Evolutionary conservation across 495 filamentous ascomycete genomes (phyloP), one percentile per base, ranked within the genome.

Genomic region (Diplogelasinospora grovesii): DNA sequence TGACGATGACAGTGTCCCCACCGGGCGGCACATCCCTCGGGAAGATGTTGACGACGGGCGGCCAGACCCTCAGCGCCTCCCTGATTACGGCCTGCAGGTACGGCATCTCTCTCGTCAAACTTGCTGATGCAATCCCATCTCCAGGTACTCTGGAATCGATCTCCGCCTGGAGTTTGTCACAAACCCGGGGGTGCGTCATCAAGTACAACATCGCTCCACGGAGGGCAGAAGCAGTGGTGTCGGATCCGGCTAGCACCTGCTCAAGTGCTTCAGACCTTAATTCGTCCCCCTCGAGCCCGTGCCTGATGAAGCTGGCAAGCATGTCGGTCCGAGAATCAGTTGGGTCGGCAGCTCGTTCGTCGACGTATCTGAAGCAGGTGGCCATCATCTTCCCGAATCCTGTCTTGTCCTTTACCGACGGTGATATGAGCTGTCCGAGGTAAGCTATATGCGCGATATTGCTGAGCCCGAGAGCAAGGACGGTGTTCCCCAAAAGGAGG

Each of bases 221-320:
- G 47, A 83, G 68, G 15, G 77, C 66, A 3, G 75, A 78, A 0
- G 77, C 77, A 0, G 77, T 79, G 5, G 80, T 81, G 42, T 84
- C 80, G 11, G 70, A 68, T 7, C 79, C 79, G 0, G 52, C 63
- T 8, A 54, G 50, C 44, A 68, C 41, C 43, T 59, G 52, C 23
- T 64, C 62, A 59, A 69, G 13, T 43, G 57, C 24, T 56, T 64
- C 44, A 3, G 52, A 55, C 43, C 63, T 53, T 4, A 63, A 46
- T 39, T 74, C 59, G 16, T 56, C 53, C 31, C 59, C 57, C 5
- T 40, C 53, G 10, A 75, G 46, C 16, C 66, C 68, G 31, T 70
- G 57, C 19, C 40, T 10, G 9, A 69, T 37, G 44, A 70, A 75
- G 5, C 64, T 65, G 8, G 63, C 56, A 7, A 70, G 41, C 66